Conservation (phyloP, 495 filamentous ascomycete species). For the Penicillium goetzii region DNA sequence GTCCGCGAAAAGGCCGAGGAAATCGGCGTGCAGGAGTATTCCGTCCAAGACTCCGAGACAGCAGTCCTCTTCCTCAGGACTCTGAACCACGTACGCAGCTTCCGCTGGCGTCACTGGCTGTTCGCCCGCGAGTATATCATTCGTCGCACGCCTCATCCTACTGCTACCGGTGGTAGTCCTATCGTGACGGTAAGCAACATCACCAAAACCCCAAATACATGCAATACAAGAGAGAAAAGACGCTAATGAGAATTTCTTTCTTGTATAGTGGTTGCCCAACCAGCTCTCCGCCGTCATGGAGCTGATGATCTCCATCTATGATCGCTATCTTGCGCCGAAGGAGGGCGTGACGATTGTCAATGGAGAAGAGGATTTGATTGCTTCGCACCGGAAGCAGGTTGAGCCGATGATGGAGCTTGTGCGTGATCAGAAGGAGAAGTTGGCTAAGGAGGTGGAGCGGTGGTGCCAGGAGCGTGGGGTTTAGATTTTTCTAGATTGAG, state of each 20-base stretch:
- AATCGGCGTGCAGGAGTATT: conserved; percentile 63
- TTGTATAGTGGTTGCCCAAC: conserved; percentile 76
- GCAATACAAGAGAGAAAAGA: neutral
- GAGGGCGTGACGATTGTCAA: conserved; percentile 29
- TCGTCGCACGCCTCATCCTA: conserved; percentile 78
- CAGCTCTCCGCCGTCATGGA: conserved; percentile 77
- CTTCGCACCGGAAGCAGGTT: conserved; percentile 45
- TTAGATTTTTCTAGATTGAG: conserved; percentile 14
- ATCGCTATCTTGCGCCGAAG: conserved; percentile 51
- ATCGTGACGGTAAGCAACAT: conserved; percentile 70
- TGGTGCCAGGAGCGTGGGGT: conserved; percentile 77
- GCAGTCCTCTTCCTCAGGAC: conserved; percentile 69
- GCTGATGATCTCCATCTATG: conserved; percentile 69
- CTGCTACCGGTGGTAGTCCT: conserved; percentile 87
- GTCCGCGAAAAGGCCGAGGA: conserved; percentile 60
- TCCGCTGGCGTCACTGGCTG: conserved; percentile 92
- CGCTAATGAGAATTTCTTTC: conserved; percentile 5
- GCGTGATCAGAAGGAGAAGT: conserved; percentile 65
- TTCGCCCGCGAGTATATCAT: conserved; percentile 95
- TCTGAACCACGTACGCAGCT: conserved; percentile 84
- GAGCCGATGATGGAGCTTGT: conserved; percentile 74
- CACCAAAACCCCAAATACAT: neutral
- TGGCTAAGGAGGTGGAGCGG: conserved; percentile 77
- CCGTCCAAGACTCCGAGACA: conserved; percentile 55
- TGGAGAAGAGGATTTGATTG: conserved; percentile 38